Percentiles rank a stretch among this genome's conserved stretches.
These are phyloP conservation scores for Venturia carpophila DNA, from an alignment of 2,329 filamentous ascomycete species.

Conservation along the genomic window DNA sequence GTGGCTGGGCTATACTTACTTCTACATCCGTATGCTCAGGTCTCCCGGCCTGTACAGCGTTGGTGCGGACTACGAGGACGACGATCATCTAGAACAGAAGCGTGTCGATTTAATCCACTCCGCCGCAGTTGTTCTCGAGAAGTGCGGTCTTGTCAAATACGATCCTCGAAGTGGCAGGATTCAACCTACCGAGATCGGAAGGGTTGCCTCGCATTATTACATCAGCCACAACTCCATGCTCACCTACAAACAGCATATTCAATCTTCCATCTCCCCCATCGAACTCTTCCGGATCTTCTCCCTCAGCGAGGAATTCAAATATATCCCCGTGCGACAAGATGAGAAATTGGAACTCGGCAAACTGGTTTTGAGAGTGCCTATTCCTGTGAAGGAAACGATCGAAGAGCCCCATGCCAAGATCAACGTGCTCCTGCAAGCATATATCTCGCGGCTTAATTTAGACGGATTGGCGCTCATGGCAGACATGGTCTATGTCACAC, in stretches of 20 bases:
- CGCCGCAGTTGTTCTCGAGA: conserved; percentile 77
- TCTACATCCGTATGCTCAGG: conserved; percentile 95
- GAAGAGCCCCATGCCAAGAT: conserved; percentile 97
- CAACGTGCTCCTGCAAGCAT: conserved; percentile 93
- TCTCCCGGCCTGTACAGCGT: conserved; percentile 94
- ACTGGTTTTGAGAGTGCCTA: conserved; percentile 78
- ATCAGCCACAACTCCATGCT: conserved; percentile 95
- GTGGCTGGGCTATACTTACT: conserved; percentile 96
- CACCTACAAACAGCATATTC: conserved; percentile 91
- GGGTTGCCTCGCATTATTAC: conserved; percentile 97
- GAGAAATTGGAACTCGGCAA: conserved; percentile 96
- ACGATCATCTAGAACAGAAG: conserved; percentile 87
- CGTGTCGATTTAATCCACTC: conserved; percentile 96
- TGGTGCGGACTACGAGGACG: conserved; percentile 88
- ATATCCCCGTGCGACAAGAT: conserved; percentile 93
- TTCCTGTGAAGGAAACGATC: conserved; percentile 95
- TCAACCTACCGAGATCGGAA: conserved; percentile 85
- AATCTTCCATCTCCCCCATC: conserved; percentile 85
- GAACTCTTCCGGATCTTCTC: conserved; percentile 96
- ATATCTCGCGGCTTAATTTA: conserved; percentile 88
- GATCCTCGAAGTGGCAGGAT: conserved; percentile 86
- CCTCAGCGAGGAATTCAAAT: conserved; percentile 96
- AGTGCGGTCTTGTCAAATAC: conserved; percentile 84
- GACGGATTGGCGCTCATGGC: conserved; percentile 95
- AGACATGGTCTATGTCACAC: conserved; percentile 96